Conservation (phyloP, 2,329 filamentous ascomycete genomes). For the Zymoseptoria pseudotritici region DNA sequence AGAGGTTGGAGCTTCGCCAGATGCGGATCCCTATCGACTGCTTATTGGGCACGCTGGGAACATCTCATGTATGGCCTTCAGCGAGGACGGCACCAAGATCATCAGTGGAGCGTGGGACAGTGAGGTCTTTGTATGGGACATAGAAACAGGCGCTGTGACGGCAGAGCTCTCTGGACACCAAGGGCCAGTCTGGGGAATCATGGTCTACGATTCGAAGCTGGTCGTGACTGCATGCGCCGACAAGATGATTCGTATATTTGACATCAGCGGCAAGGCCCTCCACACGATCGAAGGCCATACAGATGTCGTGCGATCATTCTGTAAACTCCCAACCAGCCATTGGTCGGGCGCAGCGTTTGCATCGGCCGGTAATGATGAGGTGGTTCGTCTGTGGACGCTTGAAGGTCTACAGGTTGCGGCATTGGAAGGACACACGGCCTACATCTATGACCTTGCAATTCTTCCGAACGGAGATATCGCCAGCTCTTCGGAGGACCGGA, state of each 20-base stretch:
- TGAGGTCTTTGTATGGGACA: constrained; percentile 75
- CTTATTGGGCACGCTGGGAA: constrained; percentile 82
- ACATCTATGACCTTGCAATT: constrained; percentile 77
- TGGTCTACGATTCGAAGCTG: constrained; percentile 71
- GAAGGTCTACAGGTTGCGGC: constrained; percentile 69
- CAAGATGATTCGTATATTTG: constrained; percentile 77
- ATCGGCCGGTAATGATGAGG: constrained; percentile 85
- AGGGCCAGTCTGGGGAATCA: constrained; percentile 82
- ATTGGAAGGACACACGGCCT: constrained; percentile 83
- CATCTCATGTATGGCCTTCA: constrained; percentile 77
- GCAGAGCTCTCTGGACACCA: constrained; percentile 67
- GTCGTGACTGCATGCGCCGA: constrained; percentile 82
- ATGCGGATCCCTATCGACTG: constrained; percentile 75
- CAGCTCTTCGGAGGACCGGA: constrained; percentile 91
- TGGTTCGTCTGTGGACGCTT: constrained; percentile 80
- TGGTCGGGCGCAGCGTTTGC: constrained; percentile 85
- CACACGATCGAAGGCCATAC: constrained; percentile 61
- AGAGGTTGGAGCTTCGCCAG: constrained; percentile 56
- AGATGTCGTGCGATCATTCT: constrained; percentile 83
- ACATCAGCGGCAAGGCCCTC: constrained; percentile 55
- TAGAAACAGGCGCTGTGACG: constrained; percentile 77
- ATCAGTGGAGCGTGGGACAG: constrained; percentile 94
- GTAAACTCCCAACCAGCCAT: constrained; percentile 67
- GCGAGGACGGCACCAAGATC: constrained; percentile 62
- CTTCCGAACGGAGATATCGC: constrained; percentile 80